Evolutionary conservation across 225 moss, liverwort and hornwort species (phyloP).

Genomic region (Sphagnum tenellum): DNA sequence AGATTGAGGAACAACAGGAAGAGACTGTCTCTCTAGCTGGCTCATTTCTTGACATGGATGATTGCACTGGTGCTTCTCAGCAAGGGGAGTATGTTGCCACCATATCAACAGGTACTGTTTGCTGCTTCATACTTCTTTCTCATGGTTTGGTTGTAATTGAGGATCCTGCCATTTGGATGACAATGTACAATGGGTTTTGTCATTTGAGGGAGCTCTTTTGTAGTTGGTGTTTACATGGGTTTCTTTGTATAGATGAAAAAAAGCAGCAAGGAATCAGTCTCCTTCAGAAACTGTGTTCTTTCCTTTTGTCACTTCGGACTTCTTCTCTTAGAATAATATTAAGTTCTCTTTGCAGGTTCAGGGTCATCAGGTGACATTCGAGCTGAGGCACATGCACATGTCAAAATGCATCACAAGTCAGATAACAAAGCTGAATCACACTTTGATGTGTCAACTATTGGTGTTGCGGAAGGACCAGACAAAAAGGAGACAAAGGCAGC

Average conservation of each 20-base stretch:
- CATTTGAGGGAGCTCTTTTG: constrained; percentile 19
- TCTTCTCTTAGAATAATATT: background rate
- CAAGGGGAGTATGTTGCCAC: constrained; percentile 35
- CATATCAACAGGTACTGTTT: constrained; percentile 32
- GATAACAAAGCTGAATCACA: constrained; percentile 9
- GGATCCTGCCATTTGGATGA: background rate
- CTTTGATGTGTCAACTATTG: constrained; percentile 72
- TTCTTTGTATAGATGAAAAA: background rate
- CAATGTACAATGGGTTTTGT: constrained; percentile 13
- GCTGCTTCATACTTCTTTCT: background rate
- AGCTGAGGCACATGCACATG: constrained; percentile 93
- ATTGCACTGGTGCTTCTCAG: constrained; percentile 18
- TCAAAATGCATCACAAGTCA: constrained; percentile 20
- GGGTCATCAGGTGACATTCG: constrained; percentile 50
- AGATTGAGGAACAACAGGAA: constrained; percentile 72
- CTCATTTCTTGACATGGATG: constrained; percentile 8
- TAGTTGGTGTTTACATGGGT: constrained; percentile 1
- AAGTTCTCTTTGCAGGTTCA: constrained; percentile 24
- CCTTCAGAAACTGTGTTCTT: no score
- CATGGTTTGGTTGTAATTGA: background rate
- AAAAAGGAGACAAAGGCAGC: constrained; percentile 47
- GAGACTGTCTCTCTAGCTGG: constrained; percentile 37
- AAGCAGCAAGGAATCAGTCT: no score
- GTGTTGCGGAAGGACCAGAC: constrained; percentile 74
- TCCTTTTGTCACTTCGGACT: no score